Conservation (phyloP, 2,329 filamentous ascomycete species). For the Monosporascus cannonballus region DNA sequence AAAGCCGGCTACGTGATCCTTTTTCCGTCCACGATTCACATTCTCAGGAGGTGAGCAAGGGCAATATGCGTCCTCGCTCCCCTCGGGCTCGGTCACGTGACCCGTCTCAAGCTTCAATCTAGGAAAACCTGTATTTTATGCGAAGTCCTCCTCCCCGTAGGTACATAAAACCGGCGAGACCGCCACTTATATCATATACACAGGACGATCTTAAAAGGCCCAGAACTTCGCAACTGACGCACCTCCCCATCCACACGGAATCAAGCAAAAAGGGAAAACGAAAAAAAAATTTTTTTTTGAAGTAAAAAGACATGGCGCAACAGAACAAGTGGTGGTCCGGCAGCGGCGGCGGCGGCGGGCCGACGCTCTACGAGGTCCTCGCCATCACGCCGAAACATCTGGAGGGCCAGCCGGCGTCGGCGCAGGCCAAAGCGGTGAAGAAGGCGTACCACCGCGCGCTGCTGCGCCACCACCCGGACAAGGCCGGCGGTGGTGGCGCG, state of each 20-base stretch:
- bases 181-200: background rate
- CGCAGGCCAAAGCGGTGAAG: conserved; percentile 43
- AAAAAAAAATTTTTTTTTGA: no score
- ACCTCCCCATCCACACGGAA: background rate
- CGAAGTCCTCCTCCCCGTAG: background rate
- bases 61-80: background rate
- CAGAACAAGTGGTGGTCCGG: background rate
- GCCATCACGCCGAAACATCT: conserved; percentile 45
- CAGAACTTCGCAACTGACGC: conserved; percentile 9
- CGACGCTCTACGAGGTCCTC: conserved; percentile 57
- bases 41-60: no score
- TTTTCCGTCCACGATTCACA: no score
- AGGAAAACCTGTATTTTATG: background rate
- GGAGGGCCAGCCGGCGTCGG: conserved; percentile 34
- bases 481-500: conserved; percentile 23
- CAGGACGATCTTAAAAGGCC: conserved; percentile 3
- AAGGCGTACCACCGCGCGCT: conserved; percentile 60
- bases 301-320: background rate
- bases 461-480: conserved; percentile 61
- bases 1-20: no score
- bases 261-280: background rate
- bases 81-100: conserved; percentile 18
- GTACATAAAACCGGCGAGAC: conserved; percentile 15
- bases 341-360: conserved; percentile 19
- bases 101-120: conserved; percentile 11